These are phyloP conservation scores for Sclerotinia subarctica DNA, from an alignment of 2,329 filamentous ascomycete genomes.

Conservation along the genomic window DNA sequence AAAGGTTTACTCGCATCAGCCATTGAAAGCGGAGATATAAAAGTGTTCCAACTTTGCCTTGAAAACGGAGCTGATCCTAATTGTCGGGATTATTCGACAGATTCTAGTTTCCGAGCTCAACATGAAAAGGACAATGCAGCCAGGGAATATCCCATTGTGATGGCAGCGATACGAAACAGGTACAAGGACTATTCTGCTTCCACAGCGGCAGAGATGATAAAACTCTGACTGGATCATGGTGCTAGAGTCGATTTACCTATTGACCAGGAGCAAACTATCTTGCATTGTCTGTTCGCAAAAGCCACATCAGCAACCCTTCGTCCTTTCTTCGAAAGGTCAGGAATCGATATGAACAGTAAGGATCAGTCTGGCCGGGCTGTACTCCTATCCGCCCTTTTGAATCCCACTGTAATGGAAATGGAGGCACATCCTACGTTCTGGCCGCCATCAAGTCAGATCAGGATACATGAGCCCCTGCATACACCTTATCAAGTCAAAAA, in stretches of 20 bases:
- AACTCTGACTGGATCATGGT: constrained; percentile 7
- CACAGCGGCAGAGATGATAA: not conserved
- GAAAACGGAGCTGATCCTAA: constrained; percentile 11
- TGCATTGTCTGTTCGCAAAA: constrained; percentile 1
- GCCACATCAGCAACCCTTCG: not conserved
- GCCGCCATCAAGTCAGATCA: not conserved
- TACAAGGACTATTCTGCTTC: not conserved
- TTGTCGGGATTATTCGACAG: not conserved
- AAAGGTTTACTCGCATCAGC: not conserved
- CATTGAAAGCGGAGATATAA: not conserved
- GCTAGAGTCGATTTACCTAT: not conserved
- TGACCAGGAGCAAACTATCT: not conserved
- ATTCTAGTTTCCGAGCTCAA: not conserved
- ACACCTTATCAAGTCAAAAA: not conserved
- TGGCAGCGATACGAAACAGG: not conserved
- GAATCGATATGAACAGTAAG: not conserved
- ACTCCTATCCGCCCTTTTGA: not conserved
- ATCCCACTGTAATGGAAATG: not conserved
- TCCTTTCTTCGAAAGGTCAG: not conserved
- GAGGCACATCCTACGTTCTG: not conserved
- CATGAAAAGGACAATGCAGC: too few species aligned
- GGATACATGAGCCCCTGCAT: not conserved
- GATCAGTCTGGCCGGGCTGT: not conserved
- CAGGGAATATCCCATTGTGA: not conserved
- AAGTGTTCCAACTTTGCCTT: not conserved